phyloP scores from a whole-genome alignment of 768 basidiomycete species.

The Kwoniella dejecticola region DNA sequence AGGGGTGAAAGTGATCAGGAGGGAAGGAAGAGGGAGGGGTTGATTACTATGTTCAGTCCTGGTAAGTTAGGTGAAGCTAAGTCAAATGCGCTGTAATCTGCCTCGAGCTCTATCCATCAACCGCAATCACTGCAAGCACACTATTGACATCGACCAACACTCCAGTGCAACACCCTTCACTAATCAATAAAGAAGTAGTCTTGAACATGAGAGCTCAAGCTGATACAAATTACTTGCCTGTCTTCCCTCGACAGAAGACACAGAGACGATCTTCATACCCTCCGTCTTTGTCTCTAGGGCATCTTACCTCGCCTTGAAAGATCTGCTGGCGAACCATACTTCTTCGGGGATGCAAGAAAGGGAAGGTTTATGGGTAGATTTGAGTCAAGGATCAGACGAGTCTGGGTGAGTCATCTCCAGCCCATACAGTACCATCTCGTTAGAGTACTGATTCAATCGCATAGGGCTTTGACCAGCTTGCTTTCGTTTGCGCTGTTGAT shows the following conservation, averaged over 20 bases:
- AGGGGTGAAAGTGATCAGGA: conserved; percentile 55
- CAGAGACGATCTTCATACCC: conserved; percentile 78
- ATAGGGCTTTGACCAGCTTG: conserved; percentile 55
- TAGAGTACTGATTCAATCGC: neutral
- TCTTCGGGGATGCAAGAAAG: conserved; percentile 59
- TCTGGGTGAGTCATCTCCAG: conserved; percentile 31
- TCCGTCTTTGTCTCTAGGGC: conserved; percentile 85
- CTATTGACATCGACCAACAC: too few relatives aligned
- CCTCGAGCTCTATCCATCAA: neutral
- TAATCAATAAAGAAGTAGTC: too few relatives aligned
- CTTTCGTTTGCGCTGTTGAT: conserved; percentile 78
- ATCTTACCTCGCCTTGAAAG: conserved; percentile 70
- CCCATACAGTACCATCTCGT: neutral
- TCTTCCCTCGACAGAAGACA: conserved; percentile 63
- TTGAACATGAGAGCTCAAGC: too few relatives aligned
- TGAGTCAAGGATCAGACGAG: conserved; percentile 47
- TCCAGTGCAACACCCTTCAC: neutral
- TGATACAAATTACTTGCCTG: too few relatives aligned
- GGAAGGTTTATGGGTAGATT: conserved; percentile 47
- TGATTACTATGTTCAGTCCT: conserved; percentile 91
- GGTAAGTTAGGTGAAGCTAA: conserved; percentile 61
- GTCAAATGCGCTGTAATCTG: neutral
- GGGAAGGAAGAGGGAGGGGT: conserved; percentile 62
- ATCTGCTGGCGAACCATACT: conserved; percentile 72
- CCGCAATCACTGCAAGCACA: too few relatives aligned